Evolutionary conservation across 129 eudicot genomes (phyloP).

Genomic region (Helichrysum umbraculigerum): DNA sequence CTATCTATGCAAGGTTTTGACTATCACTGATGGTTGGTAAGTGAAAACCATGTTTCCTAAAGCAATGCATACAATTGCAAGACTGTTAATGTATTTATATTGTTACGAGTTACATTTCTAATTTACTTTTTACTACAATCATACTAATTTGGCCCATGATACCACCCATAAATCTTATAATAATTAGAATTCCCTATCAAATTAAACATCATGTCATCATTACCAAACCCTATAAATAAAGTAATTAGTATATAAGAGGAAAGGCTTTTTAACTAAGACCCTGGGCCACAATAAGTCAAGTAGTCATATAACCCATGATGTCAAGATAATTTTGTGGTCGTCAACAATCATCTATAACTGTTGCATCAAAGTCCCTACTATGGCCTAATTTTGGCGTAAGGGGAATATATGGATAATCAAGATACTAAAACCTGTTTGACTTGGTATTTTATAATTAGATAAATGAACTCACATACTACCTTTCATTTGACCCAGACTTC

Average conservation of each 20-base stretch:
- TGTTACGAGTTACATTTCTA: neutral
- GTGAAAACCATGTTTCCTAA: conserved; percentile 6
- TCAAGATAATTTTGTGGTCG: neutral
- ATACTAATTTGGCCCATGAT: neutral
- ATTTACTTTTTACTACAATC: neutral
- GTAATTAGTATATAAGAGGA: neutral
- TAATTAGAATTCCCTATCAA: neutral
- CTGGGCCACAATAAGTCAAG: neutral
- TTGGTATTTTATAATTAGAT: neutral
- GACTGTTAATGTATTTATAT: neutral
- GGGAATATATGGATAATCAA: neutral
- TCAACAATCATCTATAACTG: neutral
- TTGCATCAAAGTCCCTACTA: neutral
- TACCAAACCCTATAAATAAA: neutral
- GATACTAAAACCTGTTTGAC: neutral
- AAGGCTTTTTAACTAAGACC: neutral
- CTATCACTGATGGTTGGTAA: neutral
- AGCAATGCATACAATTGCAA: neutral
- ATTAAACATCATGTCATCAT: neutral
- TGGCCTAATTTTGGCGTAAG: neutral
- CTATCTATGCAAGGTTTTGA: neutral
- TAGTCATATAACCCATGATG: neutral
- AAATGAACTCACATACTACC: neutral
- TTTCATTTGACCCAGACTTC: neutral
- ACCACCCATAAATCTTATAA: neutral